Evolutionary conservation across 1,139 yeast genomes (phyloP).

Genomic region (Taiozyma sp.): DNA sequence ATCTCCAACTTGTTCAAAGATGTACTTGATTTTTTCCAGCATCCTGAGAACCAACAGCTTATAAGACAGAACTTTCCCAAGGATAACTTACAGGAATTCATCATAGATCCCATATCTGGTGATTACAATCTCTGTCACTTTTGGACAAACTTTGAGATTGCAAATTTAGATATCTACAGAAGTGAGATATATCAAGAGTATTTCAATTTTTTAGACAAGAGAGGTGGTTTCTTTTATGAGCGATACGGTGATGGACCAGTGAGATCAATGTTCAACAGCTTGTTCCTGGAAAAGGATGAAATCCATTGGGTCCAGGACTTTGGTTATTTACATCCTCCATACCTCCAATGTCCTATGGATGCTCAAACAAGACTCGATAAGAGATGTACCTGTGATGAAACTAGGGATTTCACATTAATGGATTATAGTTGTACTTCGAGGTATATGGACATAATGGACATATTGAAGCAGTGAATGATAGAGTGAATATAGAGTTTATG

Average conservation of each 20-base stretch:
- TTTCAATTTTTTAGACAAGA: constrained; percentile 42
- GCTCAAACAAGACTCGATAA: constrained; percentile 34
- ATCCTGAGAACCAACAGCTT: constrained; percentile 29
- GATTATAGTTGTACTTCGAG: constrained; percentile 38
- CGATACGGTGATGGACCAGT: constrained; percentile 67
- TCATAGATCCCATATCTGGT: constrained; percentile 41
- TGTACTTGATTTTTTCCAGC: constrained; percentile 43
- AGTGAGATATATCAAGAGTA: constrained; percentile 40
- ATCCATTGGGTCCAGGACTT: constrained; percentile 50
- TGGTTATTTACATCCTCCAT: constrained; percentile 53
- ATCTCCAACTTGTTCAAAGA: constrained; percentile 57
- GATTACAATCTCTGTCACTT: constrained; percentile 55
- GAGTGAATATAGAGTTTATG: neutral
- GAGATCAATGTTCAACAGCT: constrained; percentile 49
- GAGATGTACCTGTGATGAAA: constrained; percentile 41
- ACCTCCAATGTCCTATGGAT: constrained; percentile 52
- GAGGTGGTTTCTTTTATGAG: constrained; percentile 58
- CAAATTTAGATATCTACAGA: constrained; percentile 50
- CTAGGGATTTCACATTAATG: constrained; percentile 42
- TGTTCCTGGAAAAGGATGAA: constrained; percentile 40
- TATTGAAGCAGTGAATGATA: neutral
- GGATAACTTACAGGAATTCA: constrained; percentile 44
- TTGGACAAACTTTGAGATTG: constrained; percentile 61
- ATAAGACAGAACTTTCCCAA: constrained; percentile 34
- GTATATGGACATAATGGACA: constrained; percentile 6